Evolutionary conservation across 2,329 filamentous ascomycete genomes (phyloP).

Genomic region (Pyricularia pennisetigena): DNA sequence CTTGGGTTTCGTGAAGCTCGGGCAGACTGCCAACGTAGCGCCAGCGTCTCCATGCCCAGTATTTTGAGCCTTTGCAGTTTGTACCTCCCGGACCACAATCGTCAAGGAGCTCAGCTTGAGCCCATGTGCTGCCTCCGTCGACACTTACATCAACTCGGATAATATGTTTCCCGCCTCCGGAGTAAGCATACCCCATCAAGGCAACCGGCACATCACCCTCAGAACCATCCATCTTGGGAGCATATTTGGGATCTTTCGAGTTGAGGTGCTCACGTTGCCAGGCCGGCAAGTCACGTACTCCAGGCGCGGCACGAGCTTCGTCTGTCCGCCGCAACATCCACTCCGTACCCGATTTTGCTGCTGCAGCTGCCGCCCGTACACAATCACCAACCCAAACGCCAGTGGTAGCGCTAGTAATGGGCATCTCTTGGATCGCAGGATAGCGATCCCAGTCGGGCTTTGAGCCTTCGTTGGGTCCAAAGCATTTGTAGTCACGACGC

Average conservation of each 20-base stretch:
- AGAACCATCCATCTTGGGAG: neutral
- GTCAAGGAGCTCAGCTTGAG: constrained; percentile 49
- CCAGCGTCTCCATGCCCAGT: constrained; percentile 59
- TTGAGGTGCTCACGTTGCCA: constrained; percentile 9
- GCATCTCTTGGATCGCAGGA: constrained; percentile 58
- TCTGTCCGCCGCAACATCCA: constrained; percentile 6
- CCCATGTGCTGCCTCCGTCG: constrained; percentile 54
- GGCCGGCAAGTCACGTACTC: constrained; percentile 9
- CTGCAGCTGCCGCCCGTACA: constrained; percentile 8
- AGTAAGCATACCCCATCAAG: constrained; percentile 56
- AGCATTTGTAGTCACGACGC: constrained; percentile 58
- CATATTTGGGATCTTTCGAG: neutral
- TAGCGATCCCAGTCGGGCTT: constrained; percentile 53
- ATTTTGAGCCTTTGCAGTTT: constrained; percentile 27
- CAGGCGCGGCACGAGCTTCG: constrained; percentile 7
- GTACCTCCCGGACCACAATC: constrained; percentile 23
- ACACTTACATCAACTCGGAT: constrained; percentile 58
- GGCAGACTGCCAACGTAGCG: constrained; percentile 40
- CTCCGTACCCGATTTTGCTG: neutral
- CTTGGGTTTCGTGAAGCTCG: neutral
- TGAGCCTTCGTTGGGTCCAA: constrained; percentile 50
- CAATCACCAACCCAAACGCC: constrained; percentile 31
- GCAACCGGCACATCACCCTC: constrained; percentile 20
- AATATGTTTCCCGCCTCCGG: constrained; percentile 55
- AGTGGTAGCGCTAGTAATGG: constrained; percentile 58